Percentiles rank a stretch among this genome's conserved stretches.
Conservation (phyloP, 495 filamentous ascomycete species). For the Tirmania nivea region DNA sequence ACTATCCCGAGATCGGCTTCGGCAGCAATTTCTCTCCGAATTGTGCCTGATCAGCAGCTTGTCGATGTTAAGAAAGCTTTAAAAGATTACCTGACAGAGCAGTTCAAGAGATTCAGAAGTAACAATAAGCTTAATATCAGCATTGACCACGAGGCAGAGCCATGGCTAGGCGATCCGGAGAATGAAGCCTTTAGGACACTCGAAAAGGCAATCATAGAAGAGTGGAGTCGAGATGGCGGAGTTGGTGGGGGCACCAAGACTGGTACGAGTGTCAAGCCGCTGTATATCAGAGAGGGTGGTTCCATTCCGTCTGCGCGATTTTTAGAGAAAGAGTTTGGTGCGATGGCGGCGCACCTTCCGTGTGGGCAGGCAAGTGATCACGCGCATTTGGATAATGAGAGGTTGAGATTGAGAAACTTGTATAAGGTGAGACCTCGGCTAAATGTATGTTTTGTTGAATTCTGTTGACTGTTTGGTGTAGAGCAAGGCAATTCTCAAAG, state of each 20-base stretch:
- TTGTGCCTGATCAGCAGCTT: slow-evolving; percentile 81
- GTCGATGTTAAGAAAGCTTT: slow-evolving; percentile 46
- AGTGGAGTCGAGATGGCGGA: slow-evolving; percentile 34
- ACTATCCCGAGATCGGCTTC: slow-evolving; percentile 73
- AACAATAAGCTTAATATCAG: slow-evolving; percentile 61
- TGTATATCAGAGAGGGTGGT: slow-evolving; percentile 91
- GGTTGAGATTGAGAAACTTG: slow-evolving; percentile 66
- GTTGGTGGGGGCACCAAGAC: no score
- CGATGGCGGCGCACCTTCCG: slow-evolving; percentile 79
- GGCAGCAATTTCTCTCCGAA: slow-evolving; percentile 67
- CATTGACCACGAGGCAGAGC: slow-evolving; percentile 81
- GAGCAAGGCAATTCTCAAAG: slow-evolving; percentile 73
- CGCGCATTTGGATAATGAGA: slow-evolving; percentile 88
- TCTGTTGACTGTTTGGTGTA: not conserved
- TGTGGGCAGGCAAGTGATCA: slow-evolving; percentile 89
- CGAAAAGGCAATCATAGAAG: slow-evolving; percentile 63
- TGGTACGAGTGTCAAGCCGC: slow-evolving; percentile 29
- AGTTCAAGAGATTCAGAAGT: slow-evolving; percentile 50
- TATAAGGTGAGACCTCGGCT: slow-evolving; percentile 31
- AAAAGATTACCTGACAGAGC: slow-evolving; percentile 39
- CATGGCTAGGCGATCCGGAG: slow-evolving; percentile 81
- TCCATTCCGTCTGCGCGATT: slow-evolving; percentile 86
- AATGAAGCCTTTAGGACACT: slow-evolving; percentile 82
- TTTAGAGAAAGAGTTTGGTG: slow-evolving; percentile 81
- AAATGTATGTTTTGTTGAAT: not conserved